These are phyloP conservation scores for Colletotrichum endophyticum DNA, from an alignment of 2,329 filamentous ascomycete genomes.

Conservation along the genomic window DNA sequence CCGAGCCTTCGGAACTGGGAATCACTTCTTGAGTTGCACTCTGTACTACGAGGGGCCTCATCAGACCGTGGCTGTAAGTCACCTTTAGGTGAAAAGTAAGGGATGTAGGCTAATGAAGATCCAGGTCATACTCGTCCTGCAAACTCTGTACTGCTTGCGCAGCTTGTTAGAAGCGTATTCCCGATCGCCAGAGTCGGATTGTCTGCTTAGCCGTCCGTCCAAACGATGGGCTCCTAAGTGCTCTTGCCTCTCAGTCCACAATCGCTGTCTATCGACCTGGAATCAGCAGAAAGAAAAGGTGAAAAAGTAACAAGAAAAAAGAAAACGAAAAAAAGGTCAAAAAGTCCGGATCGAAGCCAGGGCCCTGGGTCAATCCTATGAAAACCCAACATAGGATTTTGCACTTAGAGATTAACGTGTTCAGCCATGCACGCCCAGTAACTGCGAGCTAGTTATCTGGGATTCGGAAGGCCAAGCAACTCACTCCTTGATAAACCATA, in stretches of 20 bases:
- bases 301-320: background rate
- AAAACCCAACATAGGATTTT: background rate
- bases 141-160: background rate
- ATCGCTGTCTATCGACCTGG: background rate
- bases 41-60: background rate
- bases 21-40: background rate
- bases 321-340: background rate
- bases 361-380: background rate
- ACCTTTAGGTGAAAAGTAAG: background rate
- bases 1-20: background rate
- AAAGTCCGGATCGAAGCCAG: background rate
- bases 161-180: background rate
- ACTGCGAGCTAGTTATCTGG: background rate
- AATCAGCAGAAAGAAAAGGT: background rate
- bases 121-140: background rate
- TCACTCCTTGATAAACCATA: background rate
- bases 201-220: background rate
- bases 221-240: background rate
- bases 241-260: background rate
- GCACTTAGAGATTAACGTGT: background rate
- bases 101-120: background rate
- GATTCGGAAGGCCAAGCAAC: background rate
- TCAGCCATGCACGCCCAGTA: background rate
- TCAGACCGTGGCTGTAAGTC: background rate
- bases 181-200: background rate